Base-by-base conservation (phyloP, 495 filamentous ascomycete species). In the Penicillium cataractarum region DNA sequence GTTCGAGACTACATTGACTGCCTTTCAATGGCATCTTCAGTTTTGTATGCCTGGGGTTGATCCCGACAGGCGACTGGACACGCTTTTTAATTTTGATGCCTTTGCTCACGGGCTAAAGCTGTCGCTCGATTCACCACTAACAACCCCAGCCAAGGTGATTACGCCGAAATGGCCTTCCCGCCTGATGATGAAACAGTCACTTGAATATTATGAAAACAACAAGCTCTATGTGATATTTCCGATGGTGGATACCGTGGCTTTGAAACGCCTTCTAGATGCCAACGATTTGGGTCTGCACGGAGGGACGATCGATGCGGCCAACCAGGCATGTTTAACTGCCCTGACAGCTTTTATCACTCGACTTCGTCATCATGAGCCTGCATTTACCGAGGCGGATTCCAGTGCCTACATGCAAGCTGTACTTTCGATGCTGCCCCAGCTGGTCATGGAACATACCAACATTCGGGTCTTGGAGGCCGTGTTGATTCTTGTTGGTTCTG, bases 261-360 rank as follows among this genome's bases (percentile, higher is more conserved):
- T 54, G 46, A 50, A 21, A 50, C 46, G 24, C 31, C 29, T 54
- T 9, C 51, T 54, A 6, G 3, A 54, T 10, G 15, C 51, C 29
- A 15, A 51, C 22, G 24, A 27, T 6, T 17, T 27, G 1, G 49
- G 27, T 29, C 24, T 7, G n/a, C 24, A 29, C 17, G 15, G 24
- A 52, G 29, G 27, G 26, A 52, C 26, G n/a, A 21, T 54, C 21
- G 29, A 54, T 54, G n/a, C 31, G 12, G 29, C 51, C 10, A 13
- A 13, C 12, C n/a, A 13, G 1, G 51, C 51, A 6, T 54, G 51
- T 54, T 29, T 54, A 6, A 35, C 31, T 4, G 51, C 51, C 3
- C 51, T 54, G 5, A 54, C 51, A 21, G 51, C 51, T 12, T 54
- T 54, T 33, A 54, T 54, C n/a, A 54, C 51, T 54, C 51, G 51